Evolutionary conservation across 1,284 basidiomycete species (phyloP).

Genomic region (Cutaneotrichosporon mucoides): DNA sequence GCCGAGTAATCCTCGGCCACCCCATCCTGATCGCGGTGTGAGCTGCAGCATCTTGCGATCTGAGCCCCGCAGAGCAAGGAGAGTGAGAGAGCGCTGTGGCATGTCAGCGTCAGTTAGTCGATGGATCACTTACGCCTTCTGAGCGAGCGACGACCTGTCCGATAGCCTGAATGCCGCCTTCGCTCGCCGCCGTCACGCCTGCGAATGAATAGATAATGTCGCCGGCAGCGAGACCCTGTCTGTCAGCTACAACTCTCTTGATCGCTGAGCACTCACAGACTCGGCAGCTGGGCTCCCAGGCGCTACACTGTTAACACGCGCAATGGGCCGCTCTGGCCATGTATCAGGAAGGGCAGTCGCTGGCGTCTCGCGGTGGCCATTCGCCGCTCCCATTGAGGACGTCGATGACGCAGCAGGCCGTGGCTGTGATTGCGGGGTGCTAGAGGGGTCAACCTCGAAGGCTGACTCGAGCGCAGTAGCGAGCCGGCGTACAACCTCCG

Average conservation of each 20-base stretch:
- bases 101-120: conserved; percentile 9
- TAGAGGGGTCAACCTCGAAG: conserved; percentile 18
- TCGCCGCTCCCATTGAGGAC: not conserved
- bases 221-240: conserved; percentile 63
- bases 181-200: conserved; percentile 53
- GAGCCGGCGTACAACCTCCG: conserved; percentile 62
- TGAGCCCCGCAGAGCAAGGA: conserved; percentile 51
- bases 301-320: conserved; percentile 71
- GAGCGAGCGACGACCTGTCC: conserved; percentile 64
- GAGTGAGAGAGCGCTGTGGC: conserved; percentile 52
- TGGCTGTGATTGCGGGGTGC: not conserved
- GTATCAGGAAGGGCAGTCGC: conserved; percentile 6
- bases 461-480: conserved; percentile 63
- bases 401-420: conserved; percentile 4
- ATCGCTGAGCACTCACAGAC: conserved; percentile 60
- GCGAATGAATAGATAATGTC: conserved; percentile 74
- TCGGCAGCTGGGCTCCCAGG: conserved; percentile 70
- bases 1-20: conserved; percentile 76
- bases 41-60: conserved; percentile 52
- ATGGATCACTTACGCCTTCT: conserved; percentile 61
- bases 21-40: conserved; percentile 62
- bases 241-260: conserved; percentile 6
- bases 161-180: conserved; percentile 57
- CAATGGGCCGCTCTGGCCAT: conserved; percentile 54
- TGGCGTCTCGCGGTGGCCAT: conserved; percentile 8